Conservation (phyloP, 345 rosid species). For the Gossypium ekmanianum region DNA sequence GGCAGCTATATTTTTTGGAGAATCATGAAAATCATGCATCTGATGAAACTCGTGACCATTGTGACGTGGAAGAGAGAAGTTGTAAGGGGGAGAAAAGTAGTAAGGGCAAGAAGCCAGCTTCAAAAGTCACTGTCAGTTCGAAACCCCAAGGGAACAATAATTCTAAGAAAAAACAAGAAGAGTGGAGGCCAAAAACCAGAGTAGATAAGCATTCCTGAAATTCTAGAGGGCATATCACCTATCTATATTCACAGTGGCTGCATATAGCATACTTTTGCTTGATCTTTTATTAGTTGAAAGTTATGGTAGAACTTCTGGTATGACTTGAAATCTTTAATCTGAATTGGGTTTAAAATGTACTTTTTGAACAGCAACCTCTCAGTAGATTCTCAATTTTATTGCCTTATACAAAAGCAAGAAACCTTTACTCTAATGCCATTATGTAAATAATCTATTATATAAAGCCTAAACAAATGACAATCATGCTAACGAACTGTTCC, state of each 20-base stretch:
- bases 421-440: neutral
- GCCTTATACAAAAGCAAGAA: neutral
- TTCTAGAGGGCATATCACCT: neutral
- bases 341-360: neutral
- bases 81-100: slow-evolving; percentile 3
- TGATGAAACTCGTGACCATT: neutral
- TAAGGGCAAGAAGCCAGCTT: neutral
- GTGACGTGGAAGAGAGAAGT: too few relatives aligned
- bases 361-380: neutral
- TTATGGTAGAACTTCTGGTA: neutral
- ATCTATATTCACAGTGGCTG: neutral
- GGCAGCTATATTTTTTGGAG: neutral
- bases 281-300: neutral
- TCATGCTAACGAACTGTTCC: neutral
- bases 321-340: neutral
- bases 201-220: neutral
- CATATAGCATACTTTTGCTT: neutral
- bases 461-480: neutral
- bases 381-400: neutral
- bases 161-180: neutral
- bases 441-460: neutral
- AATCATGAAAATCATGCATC: neutral
- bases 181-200: neutral
- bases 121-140: neutral
- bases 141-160: neutral